Evolutionary conservation across 2,329 filamentous ascomycete species (phyloP).

Genomic region (Beauveria brongniartii): DNA sequence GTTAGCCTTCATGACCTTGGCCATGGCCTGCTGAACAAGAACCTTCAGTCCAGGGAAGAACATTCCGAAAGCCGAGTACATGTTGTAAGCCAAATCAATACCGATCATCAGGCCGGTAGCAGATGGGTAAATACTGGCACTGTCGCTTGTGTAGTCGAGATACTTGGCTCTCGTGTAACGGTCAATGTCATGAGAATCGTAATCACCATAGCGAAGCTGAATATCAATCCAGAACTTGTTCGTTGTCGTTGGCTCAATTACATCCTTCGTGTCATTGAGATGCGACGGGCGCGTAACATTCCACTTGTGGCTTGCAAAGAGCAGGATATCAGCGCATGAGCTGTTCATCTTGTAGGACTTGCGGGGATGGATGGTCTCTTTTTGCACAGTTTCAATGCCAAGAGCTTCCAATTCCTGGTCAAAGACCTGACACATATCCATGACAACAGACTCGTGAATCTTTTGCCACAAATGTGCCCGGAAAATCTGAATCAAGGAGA

Average conservation of each 20-base stretch:
- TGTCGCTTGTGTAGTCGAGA: constrained; percentile 96
- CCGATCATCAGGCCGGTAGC: constrained; percentile 96
- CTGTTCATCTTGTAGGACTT: constrained; percentile 99
- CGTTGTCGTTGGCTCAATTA: constrained; percentile 85
- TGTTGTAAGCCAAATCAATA: constrained; percentile 94
- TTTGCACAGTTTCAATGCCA: constrained; percentile 95
- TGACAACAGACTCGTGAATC: constrained; percentile 96
- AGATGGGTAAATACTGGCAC: constrained; percentile 96
- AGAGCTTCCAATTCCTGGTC: constrained; percentile 94
- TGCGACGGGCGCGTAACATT: constrained; percentile 91
- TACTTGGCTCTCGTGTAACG: constrained; percentile 97
- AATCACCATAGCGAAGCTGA: constrained; percentile 92
- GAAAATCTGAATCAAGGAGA: constrained; percentile 98
- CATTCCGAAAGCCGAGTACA: constrained; percentile 96
- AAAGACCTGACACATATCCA: constrained; percentile 98
- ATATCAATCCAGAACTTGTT: constrained; percentile 99
- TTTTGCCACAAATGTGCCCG: constrained; percentile 99
- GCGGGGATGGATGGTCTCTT: constrained; percentile 97
- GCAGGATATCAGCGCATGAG: constrained; percentile 91
- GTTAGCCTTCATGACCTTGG: constrained; percentile 99
- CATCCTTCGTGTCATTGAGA: constrained; percentile 92
- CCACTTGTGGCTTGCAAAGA: constrained; percentile 98
- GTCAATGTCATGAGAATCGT: constrained; percentile 98
- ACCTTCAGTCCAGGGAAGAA: constrained; percentile 98
- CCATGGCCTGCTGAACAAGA: constrained; percentile 95